Conservation (phyloP, 768 basidiomycete species). For the Mycena floridula region DNA sequence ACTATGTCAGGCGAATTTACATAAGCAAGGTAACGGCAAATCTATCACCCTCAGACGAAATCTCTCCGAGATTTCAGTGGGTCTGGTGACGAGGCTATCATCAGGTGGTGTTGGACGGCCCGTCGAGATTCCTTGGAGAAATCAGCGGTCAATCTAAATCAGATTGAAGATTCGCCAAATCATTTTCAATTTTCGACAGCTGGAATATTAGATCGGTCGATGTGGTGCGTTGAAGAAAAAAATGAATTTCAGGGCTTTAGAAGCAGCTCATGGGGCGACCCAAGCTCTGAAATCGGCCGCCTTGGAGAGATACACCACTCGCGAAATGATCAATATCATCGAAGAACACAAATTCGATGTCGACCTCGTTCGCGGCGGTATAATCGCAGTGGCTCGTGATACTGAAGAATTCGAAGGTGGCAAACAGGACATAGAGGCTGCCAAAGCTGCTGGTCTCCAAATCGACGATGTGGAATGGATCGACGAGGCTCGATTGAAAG, state of each 20-base stretch:
- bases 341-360: constrained; percentile 38
- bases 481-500: constrained; percentile 35
- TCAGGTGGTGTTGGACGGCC: too few relatives aligned
- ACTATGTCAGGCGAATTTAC: too few relatives aligned
- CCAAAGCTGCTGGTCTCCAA: constrained; percentile 44
- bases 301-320: constrained; percentile 53
- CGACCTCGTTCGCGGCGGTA: constrained; percentile 58
- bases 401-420: constrained; percentile 33
- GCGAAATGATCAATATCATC: constrained; percentile 44
- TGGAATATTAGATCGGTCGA: too few relatives aligned
- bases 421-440: constrained; percentile 44
- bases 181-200: too few relatives aligned
- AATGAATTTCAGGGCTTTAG: constrained; percentile 39
- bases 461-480: constrained; percentile 41
- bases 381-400: constrained; percentile 42
- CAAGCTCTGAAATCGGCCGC: constrained; percentile 49
- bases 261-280: constrained; percentile 35
- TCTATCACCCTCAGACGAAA: too few relatives aligned
- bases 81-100: too few relatives aligned
- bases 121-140: too few relatives aligned
- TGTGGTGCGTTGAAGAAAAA: too few relatives aligned
- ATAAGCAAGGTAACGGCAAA: too few relatives aligned
- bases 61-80: too few relatives aligned
- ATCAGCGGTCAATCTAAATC: too few relatives aligned
- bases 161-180: too few relatives aligned